Evolutionary conservation across 2,329 filamentous ascomycete genomes (phyloP).

Genomic region (Fusarium mundagurra): DNA sequence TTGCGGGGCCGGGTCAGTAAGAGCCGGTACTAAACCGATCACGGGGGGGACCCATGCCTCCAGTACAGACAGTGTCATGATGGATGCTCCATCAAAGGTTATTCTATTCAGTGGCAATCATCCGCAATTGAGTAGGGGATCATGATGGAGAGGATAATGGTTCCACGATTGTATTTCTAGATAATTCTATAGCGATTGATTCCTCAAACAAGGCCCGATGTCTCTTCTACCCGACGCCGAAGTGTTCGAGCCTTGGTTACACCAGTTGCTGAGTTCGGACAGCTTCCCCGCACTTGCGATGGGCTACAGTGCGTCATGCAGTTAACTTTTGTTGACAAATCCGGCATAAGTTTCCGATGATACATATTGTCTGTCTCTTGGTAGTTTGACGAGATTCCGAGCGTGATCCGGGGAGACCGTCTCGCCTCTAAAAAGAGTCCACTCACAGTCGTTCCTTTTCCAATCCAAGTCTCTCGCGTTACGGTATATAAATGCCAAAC

Average conservation of each 20-base stretch:
- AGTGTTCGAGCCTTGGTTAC: conserved; percentile 2
- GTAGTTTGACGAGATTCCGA: conserved; percentile 26
- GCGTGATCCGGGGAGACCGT: conserved; percentile 11
- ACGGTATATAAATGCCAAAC: conserved; percentile 25
- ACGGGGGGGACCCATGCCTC: conserved; percentile 1
- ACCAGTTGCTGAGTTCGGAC: conserved; percentile 7
- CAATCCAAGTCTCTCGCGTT: conserved; percentile 14
- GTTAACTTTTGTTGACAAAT: conserved; percentile 15
- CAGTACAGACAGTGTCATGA: not conserved
- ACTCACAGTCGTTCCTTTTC: conserved; percentile 22
- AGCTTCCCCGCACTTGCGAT: conserved; percentile 37
- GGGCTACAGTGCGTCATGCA: conserved; percentile 23
- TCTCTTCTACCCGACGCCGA: not conserved
- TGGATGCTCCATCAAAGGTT: not conserved
- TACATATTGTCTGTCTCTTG: not conserved
- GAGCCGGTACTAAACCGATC: conserved; percentile 17
- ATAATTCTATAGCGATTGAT: not conserved
- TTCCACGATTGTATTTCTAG: not conserved
- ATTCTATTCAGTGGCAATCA: conserved; percentile 10
- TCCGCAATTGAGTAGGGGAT: not conserved
- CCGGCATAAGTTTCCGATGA: conserved; percentile 30
- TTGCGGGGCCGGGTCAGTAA: conserved; percentile 6
- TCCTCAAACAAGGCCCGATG: not conserved
- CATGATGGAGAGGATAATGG: not conserved
- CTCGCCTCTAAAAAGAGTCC: conserved; percentile 11